These are phyloP conservation scores for Kwoniella europaea DNA, from an alignment of 768 basidiomycete species.

Conservation along the genomic window DNA sequence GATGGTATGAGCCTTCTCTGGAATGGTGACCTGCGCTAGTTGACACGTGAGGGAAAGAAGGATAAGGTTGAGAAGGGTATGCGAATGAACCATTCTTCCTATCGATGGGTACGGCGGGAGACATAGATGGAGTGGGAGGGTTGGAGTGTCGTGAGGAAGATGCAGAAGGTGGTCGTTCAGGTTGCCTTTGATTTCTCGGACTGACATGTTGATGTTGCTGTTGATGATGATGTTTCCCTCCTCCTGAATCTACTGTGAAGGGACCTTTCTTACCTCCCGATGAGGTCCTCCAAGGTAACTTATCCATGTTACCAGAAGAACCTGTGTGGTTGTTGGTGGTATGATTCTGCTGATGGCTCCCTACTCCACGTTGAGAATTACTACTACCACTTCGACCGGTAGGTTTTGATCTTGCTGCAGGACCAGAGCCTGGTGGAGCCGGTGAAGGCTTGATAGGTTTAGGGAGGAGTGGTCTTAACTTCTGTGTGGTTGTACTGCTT, in stretches of 20 bases:
- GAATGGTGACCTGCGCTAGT: slow-evolving; percentile 20
- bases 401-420: background rate
- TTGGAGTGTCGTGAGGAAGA: slow-evolving; percentile 35
- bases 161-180: slow-evolving; percentile 27
- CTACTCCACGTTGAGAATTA: background rate
- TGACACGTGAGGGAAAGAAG: slow-evolving; percentile 24
- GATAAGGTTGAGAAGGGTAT: slow-evolving; percentile 32
- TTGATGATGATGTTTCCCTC: slow-evolving; percentile 30
- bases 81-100: slow-evolving; percentile 9
- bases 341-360: background rate
- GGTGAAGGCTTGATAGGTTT: slow-evolving; percentile 36
- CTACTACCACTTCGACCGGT: background rate
- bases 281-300: slow-evolving; percentile 44
- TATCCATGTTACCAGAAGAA: slow-evolving; percentile 43
- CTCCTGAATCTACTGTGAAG: slow-evolving; percentile 56
- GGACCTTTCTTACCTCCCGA: slow-evolving; percentile 52
- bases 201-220: slow-evolving; percentile 14
- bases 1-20: slow-evolving; percentile 34
- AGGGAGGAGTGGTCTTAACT: slow-evolving; percentile 48
- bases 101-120: slow-evolving; percentile 27
- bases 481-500: slow-evolving; percentile 26
- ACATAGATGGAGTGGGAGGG: slow-evolving; percentile 38
- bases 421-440: slow-evolving; percentile 22
- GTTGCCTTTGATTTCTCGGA: slow-evolving; percentile 12
- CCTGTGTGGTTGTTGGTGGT: background rate